phyloP scores from a whole-genome alignment of 208 protist genomes.

The Lotmaria passim region DNA sequence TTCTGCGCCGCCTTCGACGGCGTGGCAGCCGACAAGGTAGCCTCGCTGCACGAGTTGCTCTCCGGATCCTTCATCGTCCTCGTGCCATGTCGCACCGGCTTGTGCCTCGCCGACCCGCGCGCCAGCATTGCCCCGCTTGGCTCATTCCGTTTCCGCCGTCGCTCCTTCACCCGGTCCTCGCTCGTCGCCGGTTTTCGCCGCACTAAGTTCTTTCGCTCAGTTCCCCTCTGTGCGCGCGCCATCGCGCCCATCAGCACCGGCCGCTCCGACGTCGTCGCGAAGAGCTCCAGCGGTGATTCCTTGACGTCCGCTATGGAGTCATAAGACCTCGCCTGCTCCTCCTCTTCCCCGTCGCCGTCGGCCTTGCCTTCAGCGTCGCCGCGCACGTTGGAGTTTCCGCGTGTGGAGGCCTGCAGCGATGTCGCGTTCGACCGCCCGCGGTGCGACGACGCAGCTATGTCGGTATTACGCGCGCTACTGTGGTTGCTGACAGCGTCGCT shows the following conservation, averaged over 20 bases:
- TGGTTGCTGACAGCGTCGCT: constrained; percentile 20
- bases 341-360: not conserved
- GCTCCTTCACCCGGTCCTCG: not conserved
- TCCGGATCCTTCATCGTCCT: not conserved
- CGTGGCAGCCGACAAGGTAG: not conserved
- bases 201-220: not conserved
- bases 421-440: not conserved
- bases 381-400: too few species aligned
- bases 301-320: not conserved
- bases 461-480: not conserved
- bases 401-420: not conserved
- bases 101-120: constrained; percentile 4
- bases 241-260: constrained; percentile 4
- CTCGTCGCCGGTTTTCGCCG: not conserved
- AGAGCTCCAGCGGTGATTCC: not conserved
- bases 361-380: not conserved
- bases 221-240: not conserved
- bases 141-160: not conserved
- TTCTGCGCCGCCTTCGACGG: not conserved
- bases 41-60: not conserved
- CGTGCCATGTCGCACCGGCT: not conserved
- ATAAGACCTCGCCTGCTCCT: not conserved
- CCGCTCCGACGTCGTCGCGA: constrained; percentile 9
- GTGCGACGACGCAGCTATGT: too few species aligned
- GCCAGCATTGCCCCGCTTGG: not conserved